phyloP scores from a whole-genome alignment of 805 yeast genomes.

The Millerago galiae region DNA sequence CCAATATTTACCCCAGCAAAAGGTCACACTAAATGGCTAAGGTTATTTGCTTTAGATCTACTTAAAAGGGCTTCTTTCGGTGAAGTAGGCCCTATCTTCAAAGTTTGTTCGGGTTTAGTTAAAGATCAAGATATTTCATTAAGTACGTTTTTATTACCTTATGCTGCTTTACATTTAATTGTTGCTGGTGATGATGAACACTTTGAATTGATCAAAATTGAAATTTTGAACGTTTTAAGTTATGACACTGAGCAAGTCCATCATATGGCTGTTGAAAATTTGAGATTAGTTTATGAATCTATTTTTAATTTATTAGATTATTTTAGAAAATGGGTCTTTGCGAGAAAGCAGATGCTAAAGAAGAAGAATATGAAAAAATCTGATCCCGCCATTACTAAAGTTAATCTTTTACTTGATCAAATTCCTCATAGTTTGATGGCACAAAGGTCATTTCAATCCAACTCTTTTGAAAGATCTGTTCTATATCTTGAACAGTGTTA shows the following conservation, averaged over 20 bases:
- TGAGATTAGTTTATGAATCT: constrained; percentile 62
- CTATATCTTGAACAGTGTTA: constrained; percentile 76
- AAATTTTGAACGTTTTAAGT: constrained; percentile 53
- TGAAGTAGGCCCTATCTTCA: constrained; percentile 41
- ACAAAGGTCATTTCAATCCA: constrained; percentile 71
- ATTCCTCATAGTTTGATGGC: constrained; percentile 73
- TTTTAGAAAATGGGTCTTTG: constrained; percentile 62
- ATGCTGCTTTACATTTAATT: constrained; percentile 60
- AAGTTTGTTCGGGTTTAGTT: constrained; percentile 56
- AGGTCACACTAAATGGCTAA: constrained; percentile 67
- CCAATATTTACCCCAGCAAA: constrained; percentile 59
- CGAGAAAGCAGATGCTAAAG: constrained; percentile 18
- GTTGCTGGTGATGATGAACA: constrained; percentile 35
- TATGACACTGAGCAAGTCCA: constrained; percentile 37
- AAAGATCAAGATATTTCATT: constrained; percentile 65
- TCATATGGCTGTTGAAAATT: constrained; percentile 51
- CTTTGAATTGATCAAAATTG: constrained; percentile 42
- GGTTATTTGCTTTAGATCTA: constrained; percentile 59
- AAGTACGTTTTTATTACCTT: constrained; percentile 70
- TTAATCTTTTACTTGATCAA: constrained; percentile 41
- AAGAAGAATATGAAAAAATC: constrained; percentile 14
- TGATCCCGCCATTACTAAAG: constrained; percentile 30
- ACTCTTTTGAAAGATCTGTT: constrained; percentile 81
- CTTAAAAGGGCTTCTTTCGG: constrained; percentile 32
- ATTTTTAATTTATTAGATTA: constrained; percentile 79